Evolutionary conservation across 805 yeast genomes (phyloP).

Genomic region (Candida succiphila): DNA sequence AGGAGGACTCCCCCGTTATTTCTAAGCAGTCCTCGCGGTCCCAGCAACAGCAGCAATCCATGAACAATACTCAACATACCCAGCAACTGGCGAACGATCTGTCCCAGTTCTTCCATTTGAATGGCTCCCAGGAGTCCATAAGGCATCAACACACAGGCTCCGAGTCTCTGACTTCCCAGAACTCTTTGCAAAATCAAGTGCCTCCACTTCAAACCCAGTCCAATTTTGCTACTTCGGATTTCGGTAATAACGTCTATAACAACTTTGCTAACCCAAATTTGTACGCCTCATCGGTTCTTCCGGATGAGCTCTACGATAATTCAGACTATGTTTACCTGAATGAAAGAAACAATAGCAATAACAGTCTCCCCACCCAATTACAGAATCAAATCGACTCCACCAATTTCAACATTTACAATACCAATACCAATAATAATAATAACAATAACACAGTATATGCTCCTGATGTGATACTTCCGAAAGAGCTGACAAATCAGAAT

Average conservation of each 20-base stretch:
- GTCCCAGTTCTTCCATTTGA: conserved; percentile 13
- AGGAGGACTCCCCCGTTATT: conserved; percentile 17
- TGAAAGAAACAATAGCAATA: background rate
- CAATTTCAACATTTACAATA: background rate
- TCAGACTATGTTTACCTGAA: conserved; percentile 1
- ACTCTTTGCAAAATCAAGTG: too few relatives aligned
- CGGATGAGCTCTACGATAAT: conserved; percentile 15
- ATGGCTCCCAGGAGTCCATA: conserved; percentile 18
- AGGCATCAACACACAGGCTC: too few relatives aligned
- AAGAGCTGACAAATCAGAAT: background rate
- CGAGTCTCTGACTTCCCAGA: too few relatives aligned
- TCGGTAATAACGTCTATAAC: conserved; percentile 10
- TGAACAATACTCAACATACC: too few relatives aligned
- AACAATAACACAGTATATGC: background rate
- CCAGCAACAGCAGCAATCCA: too few relatives aligned
- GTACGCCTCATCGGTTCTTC: conserved; percentile 14
- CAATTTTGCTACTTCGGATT: too few relatives aligned
- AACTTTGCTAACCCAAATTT: conserved; percentile 19
- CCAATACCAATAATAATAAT: background rate
- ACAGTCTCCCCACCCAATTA: too few relatives aligned
- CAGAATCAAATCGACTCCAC: too few relatives aligned
- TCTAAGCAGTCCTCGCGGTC: conserved; percentile 9
- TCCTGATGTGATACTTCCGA: background rate
- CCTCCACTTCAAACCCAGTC: too few relatives aligned
- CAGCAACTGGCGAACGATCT: conserved; percentile 7